These are phyloP conservation scores for Neurospora tetrasperma DNA, from an alignment of 495 filamentous ascomycete species.

Conservation along the genomic window DNA sequence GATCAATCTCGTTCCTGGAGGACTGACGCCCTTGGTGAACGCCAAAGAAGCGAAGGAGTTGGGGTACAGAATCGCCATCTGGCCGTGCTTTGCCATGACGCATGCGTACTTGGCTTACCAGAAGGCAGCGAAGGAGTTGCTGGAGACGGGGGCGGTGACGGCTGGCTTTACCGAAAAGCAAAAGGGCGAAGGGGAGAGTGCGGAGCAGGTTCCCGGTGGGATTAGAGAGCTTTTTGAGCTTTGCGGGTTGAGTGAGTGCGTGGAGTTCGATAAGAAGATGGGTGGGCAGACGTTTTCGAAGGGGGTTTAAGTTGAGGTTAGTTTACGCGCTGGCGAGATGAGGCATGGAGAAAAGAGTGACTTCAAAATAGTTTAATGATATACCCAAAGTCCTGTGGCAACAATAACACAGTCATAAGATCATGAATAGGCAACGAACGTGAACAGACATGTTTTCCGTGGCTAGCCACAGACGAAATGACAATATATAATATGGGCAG, in stretches of 20 bases:
- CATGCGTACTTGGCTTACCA: slow-evolving; percentile 45
- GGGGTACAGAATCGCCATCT: slow-evolving; percentile 56
- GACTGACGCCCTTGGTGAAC: slow-evolving; percentile 46
- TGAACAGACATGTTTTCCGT: not conserved
- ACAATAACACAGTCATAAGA: not conserved
- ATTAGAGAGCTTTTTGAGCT: slow-evolving; percentile 51
- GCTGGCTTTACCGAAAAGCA: slow-evolving; percentile 9
- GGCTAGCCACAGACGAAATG: not conserved
- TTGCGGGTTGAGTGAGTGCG: slow-evolving; percentile 40
- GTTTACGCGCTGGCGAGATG: not conserved
- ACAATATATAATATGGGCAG: not conserved
- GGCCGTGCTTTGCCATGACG: slow-evolving; percentile 41
- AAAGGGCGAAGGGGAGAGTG: slow-evolving; percentile 14
- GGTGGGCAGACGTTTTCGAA: slow-evolving; percentile 20
- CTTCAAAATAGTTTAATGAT: not conserved
- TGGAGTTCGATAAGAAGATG: slow-evolving; percentile 23
- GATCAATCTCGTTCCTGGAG: slow-evolving; percentile 55
- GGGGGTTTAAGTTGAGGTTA: slow-evolving; percentile 10
- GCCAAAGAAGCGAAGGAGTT: slow-evolving; percentile 46
- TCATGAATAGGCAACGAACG: not conserved
- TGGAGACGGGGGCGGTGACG: slow-evolving; percentile 33
- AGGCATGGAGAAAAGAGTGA: not conserved
- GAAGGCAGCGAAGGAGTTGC: slow-evolving; percentile 33
- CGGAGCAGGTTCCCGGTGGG: slow-evolving; percentile 39
- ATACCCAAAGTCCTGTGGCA: not conserved